These are phyloP conservation scores for Paramecium sonneborni DNA, from an alignment of 73 alveolate species.

Conservation along the genomic window DNA sequence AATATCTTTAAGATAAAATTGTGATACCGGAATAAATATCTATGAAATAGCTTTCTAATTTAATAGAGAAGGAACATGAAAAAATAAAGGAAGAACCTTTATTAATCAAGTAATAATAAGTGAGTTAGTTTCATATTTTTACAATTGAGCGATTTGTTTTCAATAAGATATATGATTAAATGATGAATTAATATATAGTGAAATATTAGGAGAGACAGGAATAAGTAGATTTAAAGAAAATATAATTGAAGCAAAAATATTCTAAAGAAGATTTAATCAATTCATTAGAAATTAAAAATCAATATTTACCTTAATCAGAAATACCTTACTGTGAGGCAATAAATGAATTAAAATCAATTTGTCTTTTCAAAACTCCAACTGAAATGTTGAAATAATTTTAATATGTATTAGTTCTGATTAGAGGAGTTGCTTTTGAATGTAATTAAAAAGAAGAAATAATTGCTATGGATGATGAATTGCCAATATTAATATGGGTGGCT, in stretches of 20 bases:
- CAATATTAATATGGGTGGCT: constrained; percentile 52
- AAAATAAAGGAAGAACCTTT: neutral
- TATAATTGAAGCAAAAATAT: neutral
- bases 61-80: neutral
- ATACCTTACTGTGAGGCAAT: constrained; percentile 42
- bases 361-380: constrained; percentile 11
- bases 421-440: constrained; percentile 60
- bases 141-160: constrained; percentile 53
- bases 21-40: neutral
- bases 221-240: neutral
- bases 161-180: neutral
- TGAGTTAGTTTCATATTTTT: neutral
- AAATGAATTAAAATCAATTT: neutral
- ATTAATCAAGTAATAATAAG: neutral
- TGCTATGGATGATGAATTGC: constrained; percentile 69
- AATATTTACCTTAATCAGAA: constrained; percentile 8
- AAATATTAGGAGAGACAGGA: neutral
- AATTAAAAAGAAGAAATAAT: constrained; percentile 55
- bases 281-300: constrained; percentile 39
- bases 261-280: neutral
- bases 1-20: neutral
- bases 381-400: constrained; percentile 35
- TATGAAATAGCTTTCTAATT: neutral
- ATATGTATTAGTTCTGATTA: constrained; percentile 22
- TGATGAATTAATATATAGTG: constrained; percentile 2